A percentile compares a stretch with the other conserved stretches of the same genome.
Conservation (phyloP, 2,329 filamentous ascomycete genomes). For the Lecanosticta acicola region DNA sequence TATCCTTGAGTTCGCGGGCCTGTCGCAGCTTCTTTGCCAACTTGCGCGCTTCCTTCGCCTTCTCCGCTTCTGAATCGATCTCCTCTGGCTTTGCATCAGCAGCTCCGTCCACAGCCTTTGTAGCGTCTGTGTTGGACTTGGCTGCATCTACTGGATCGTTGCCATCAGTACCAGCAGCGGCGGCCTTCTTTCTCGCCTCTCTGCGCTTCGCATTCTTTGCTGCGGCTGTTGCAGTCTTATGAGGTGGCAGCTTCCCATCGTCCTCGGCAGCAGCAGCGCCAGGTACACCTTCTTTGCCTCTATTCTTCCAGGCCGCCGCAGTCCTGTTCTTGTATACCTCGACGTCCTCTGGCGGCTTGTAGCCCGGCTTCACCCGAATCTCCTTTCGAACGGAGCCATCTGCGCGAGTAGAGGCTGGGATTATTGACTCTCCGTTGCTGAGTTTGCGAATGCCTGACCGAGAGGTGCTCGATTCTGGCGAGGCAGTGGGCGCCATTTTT, state of each 20-base stretch:
- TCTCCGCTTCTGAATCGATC: constrained; percentile 66
- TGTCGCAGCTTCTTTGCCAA: constrained; percentile 93
- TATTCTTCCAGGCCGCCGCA: constrained; percentile 76
- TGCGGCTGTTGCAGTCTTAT: constrained; percentile 45
- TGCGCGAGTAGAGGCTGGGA: constrained; percentile 77
- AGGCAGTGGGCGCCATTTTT: constrained; percentile 39
- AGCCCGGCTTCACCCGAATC: constrained; percentile 89
- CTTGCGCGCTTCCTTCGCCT: constrained; percentile 87
- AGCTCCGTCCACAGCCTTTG: neutral
- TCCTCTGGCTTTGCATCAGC: constrained; percentile 38
- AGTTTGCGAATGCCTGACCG: constrained; percentile 62
- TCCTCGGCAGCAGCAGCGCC: constrained; percentile 57
- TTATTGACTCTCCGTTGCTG: constrained; percentile 73
- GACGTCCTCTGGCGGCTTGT: constrained; percentile 89
- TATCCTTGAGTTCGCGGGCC: constrained; percentile 80
- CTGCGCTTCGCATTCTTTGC: constrained; percentile 81
- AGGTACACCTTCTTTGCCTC: constrained; percentile 63
- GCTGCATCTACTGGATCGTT: constrained; percentile 55
- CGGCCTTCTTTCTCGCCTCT: constrained; percentile 60
- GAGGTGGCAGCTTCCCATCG: constrained; percentile 25
- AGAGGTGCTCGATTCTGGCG: constrained; percentile 6
- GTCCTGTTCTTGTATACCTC: constrained; percentile 93
- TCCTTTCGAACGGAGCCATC: constrained; percentile 91
- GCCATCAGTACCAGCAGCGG: constrained; percentile 39
- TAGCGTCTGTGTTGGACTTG: constrained; percentile 73